phyloP scores from a whole-genome alignment of 441 rosid species.

The Erodium moschatum region DNA sequence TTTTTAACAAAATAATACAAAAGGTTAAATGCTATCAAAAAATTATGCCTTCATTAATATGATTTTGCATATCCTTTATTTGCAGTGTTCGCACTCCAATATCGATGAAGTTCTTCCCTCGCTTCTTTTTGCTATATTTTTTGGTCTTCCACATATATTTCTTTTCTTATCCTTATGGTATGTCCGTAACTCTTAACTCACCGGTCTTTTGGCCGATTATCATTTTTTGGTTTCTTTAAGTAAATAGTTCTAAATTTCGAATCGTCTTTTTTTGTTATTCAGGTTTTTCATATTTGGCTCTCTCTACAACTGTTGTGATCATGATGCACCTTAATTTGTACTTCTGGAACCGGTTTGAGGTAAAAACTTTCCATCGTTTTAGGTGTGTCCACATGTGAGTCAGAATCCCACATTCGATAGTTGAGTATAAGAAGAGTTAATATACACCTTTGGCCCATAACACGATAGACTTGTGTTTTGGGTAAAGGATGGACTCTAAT shows the following conservation, averaged over 20 bases:
- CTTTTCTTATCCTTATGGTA: conserved; percentile 91
- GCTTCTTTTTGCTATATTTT: conserved; percentile 89
- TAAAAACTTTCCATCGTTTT: conserved; percentile 20
- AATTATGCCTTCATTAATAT: conserved; percentile 17
- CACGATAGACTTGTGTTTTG: too few species aligned
- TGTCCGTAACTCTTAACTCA: conserved; percentile 12
- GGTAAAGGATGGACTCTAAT: too few species aligned
- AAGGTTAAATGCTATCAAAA: too few species aligned
- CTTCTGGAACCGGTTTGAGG: conserved; percentile 99
- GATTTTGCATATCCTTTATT: conserved; percentile 16
- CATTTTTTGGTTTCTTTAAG: not conserved
- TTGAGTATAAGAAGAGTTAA: too few species aligned
- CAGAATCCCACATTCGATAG: too few species aligned
- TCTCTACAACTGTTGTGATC: conserved; percentile 71
- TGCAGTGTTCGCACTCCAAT: conserved; percentile 95
- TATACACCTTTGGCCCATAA: too few species aligned
- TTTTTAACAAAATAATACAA: too few species aligned
- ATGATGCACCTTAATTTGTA: conserved; percentile 89
- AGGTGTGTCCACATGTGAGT: too few species aligned
- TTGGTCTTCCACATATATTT: conserved; percentile 95
- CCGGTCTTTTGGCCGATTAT: conserved; percentile 5
- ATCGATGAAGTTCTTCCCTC: conserved; percentile 98
- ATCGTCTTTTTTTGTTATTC: conserved; percentile 18
- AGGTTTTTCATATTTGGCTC: conserved; percentile 94
- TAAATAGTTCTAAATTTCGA: not conserved